phyloP scores from a whole-genome alignment of 768 basidiomycete species.

The Tricholomella constricta region DNA sequence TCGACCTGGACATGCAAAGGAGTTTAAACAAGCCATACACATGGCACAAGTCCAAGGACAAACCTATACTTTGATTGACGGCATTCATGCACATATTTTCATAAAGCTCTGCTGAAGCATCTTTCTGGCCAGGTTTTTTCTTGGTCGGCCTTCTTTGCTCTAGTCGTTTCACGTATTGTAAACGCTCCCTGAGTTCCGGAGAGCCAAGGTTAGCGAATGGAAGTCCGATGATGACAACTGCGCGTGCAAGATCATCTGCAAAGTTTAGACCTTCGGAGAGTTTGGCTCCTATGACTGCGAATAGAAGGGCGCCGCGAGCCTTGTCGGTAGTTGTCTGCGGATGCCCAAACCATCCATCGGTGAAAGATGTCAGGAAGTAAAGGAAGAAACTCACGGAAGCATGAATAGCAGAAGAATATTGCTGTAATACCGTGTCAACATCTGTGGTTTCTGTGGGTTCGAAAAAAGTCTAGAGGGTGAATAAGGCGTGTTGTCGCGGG shows the following conservation, averaged over 20 bases:
- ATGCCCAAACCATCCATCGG: neutral
- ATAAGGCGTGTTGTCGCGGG: neutral
- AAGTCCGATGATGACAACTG: conserved; percentile 84
- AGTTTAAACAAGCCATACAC: neutral
- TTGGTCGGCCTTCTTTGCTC: conserved; percentile 45
- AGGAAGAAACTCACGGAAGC: conserved; percentile 5
- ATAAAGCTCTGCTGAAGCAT: conserved; percentile 82
- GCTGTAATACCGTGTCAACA: conserved; percentile 75
- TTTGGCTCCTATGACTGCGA: conserved; percentile 96
- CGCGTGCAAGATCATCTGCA: conserved; percentile 79
- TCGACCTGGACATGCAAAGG: conserved; percentile 55
- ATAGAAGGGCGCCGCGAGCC: conserved; percentile 72
- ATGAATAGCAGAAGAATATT: conserved; percentile 61
- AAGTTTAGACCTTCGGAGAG: conserved; percentile 91
- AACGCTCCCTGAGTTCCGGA: conserved; percentile 85
- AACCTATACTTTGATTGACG: conserved; percentile 97
- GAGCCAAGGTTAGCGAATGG: conserved; percentile 94
- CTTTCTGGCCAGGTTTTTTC: conserved; percentile 43
- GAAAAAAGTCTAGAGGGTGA: conserved; percentile 70
- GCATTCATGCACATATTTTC: conserved; percentile 92
- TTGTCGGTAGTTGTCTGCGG: conserved; percentile 24
- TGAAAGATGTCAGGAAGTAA: neutral
- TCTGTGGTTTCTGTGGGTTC: conserved; percentile 75
- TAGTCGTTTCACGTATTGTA: conserved; percentile 79
- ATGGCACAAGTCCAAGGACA: conserved; percentile 22